These are phyloP conservation scores for Ceratocystis harringtonii DNA, from an alignment of 2,329 filamentous ascomycete species.

Conservation along the genomic window DNA sequence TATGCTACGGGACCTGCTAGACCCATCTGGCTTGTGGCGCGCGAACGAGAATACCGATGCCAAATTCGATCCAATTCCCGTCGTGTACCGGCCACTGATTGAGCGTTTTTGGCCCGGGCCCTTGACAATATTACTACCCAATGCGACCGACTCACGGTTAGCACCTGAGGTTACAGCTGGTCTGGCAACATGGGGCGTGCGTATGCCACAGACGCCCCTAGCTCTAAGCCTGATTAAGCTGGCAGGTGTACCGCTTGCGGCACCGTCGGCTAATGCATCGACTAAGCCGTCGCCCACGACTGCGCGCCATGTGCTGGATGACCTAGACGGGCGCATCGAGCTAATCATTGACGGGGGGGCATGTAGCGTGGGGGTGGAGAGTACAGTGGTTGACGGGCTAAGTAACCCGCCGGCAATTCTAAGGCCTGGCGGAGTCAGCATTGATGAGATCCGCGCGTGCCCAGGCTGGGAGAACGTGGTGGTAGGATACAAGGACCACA, in stretches of 20 bases:
- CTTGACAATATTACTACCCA: conserved; percentile 74
- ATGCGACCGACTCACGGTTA: conserved; percentile 52
- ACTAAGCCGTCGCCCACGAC: conserved; percentile 86
- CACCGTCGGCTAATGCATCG: conserved; percentile 85
- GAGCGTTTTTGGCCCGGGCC: conserved; percentile 86
- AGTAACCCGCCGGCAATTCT: conserved; percentile 67
- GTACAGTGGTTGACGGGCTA: conserved; percentile 87
- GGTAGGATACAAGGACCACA: conserved; percentile 64
- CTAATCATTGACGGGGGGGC: conserved; percentile 78
- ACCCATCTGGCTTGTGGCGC: conserved; percentile 20
- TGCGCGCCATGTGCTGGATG: conserved; percentile 75
- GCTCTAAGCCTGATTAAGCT: conserved; percentile 75
- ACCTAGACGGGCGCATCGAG: conserved; percentile 67
- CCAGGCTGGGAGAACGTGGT: conserved; percentile 67
- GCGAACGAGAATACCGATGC: conserved; percentile 7
- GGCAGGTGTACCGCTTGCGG: conserved; percentile 65
- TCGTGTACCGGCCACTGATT: conserved; percentile 65
- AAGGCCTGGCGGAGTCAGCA: conserved; percentile 70
- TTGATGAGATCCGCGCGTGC: conserved; percentile 61
- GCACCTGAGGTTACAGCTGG: conserved; percentile 87
- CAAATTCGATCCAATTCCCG: conserved; percentile 40
- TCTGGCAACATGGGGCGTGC: conserved; percentile 69
- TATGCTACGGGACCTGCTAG: conserved; percentile 54
- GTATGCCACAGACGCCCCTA: conserved; percentile 70
- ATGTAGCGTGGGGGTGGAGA: conserved; percentile 84